Conservation (phyloP, 176 grass and related monocot species). For the Tillandsia leiboldiana region DNA sequence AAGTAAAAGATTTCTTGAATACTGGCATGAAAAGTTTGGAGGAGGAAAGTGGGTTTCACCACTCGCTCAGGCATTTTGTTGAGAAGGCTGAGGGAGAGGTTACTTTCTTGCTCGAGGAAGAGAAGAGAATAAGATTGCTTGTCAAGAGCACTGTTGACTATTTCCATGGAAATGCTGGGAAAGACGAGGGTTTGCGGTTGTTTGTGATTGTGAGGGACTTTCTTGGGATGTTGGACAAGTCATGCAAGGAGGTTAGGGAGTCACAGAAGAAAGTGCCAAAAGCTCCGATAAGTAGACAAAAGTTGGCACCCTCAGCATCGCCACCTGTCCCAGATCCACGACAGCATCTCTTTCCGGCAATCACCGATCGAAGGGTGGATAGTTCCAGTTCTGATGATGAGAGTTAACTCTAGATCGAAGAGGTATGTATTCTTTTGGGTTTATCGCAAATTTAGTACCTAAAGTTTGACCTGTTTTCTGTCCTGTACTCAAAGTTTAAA, state of each 20-base stretch:
- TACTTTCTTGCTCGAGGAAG: conserved; percentile 45
- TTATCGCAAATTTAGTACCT: not conserved
- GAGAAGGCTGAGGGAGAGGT: conserved; percentile 40
- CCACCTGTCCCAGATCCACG: conserved; percentile 26
- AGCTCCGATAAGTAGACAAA: conserved; percentile 27
- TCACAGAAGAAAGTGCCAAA: conserved; percentile 39
- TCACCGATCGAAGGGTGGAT: conserved; percentile 39
- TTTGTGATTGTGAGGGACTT: conserved; percentile 78
- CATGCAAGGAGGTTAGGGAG: conserved; percentile 59
- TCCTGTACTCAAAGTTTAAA: not conserved
- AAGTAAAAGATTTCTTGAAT: conserved; percentile 73
- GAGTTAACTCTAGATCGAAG: conserved; percentile 7
- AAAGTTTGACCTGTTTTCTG: not conserved
- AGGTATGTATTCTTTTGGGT: not conserved
- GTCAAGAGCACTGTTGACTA: conserved; percentile 50
- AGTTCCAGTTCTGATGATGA: conserved; percentile 53
- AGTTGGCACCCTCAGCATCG: conserved; percentile 14
- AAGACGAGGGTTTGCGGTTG: conserved; percentile 74
- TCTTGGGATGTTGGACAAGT: conserved; percentile 65
- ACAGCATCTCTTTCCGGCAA: conserved; percentile 51
- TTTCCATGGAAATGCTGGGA: conserved; percentile 66
- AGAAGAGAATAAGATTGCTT: conserved; percentile 62
- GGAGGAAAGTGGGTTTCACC: conserved; percentile 68
- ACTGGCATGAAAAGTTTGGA: conserved; percentile 51
- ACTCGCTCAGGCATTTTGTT: conserved; percentile 42